Conservation (phyloP, 164 flowering plant genomes). For the Aristolochia californica region DNA sequence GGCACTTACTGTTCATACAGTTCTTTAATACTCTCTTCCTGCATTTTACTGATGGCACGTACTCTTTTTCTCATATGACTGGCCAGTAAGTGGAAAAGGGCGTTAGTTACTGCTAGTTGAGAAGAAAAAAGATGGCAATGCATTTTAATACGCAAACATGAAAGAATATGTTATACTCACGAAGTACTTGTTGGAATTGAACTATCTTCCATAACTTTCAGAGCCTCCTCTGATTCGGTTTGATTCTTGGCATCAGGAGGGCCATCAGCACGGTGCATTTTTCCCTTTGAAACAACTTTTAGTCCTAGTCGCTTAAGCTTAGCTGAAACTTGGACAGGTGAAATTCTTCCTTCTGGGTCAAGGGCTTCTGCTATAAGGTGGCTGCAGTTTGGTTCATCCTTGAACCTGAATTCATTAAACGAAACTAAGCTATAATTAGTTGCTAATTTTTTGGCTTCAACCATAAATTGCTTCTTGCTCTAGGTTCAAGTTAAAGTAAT, state of each 20-base stretch:
- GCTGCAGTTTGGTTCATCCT: slow-evolving; percentile 38
- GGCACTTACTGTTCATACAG: slow-evolving; percentile 71
- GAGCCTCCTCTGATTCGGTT: not conserved
- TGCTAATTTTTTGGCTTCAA: not conserved
- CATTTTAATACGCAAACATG: not conserved
- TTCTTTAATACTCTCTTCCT: slow-evolving; percentile 47
- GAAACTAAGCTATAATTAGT: not conserved
- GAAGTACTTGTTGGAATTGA: slow-evolving; percentile 16
- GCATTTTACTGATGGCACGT: slow-evolving; percentile 53
- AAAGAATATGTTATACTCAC: slow-evolving; percentile 21
- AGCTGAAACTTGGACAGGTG: slow-evolving; percentile 49
- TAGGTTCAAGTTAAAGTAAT: not conserved
- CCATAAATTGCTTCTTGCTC: not conserved
- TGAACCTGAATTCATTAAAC: slow-evolving; percentile 36
- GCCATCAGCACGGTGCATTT: slow-evolving; percentile 10
- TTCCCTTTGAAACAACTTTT: slow-evolving; percentile 29
- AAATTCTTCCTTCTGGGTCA: slow-evolving; percentile 45
- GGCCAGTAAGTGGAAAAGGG: slow-evolving; percentile 5
- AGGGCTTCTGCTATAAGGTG: slow-evolving; percentile 60
- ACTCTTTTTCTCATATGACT: slow-evolving; percentile 60
- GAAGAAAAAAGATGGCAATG: not conserved
- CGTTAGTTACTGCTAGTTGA: not conserved
- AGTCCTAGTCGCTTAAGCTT: slow-evolving; percentile 60
- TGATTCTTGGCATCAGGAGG: slow-evolving; percentile 3
- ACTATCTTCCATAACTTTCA: slow-evolving; percentile 11